These are phyloP conservation scores for Plantago ovata DNA, from an alignment of 257 asterid species.

Conservation along the genomic window DNA sequence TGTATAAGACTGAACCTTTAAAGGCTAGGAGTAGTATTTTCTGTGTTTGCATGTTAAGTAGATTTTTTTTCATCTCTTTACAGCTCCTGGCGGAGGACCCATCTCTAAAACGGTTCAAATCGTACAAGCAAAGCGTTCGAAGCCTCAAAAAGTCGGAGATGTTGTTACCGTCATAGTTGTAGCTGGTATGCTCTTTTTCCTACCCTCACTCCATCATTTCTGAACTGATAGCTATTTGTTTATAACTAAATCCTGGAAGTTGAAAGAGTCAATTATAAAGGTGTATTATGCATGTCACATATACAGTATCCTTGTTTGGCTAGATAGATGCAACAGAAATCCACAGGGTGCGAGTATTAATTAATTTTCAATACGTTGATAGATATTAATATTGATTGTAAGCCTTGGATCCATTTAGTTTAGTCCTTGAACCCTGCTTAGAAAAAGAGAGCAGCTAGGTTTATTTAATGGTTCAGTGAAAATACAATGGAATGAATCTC, in stretches of 20 bases:
- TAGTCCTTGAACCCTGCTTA: neutral
- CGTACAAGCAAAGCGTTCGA: constrained; percentile 53
- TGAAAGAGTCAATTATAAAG: constrained; percentile 1
- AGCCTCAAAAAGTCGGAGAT: constrained; percentile 63
- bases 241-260: neutral
- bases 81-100: constrained; percentile 79
- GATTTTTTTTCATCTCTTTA: constrained; percentile 21
- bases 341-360: neutral
- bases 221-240: neutral
- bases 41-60: neutral
- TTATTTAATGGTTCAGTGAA: no score
- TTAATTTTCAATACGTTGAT: no score
- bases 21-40: no score
- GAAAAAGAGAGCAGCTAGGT: neutral
- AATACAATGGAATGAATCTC: no score
- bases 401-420: neutral
- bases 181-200: constrained; percentile 51
- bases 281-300: constrained; percentile 4
- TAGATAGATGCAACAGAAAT: neutral
- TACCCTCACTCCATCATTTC: neutral
- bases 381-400: neutral
- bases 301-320: neutral
- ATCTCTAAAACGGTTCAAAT: constrained; percentile 60
- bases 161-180: constrained; percentile 61
- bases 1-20: no score